Conservation (phyloP, 257 asterid genomes). For the Misopates orontium region DNA sequence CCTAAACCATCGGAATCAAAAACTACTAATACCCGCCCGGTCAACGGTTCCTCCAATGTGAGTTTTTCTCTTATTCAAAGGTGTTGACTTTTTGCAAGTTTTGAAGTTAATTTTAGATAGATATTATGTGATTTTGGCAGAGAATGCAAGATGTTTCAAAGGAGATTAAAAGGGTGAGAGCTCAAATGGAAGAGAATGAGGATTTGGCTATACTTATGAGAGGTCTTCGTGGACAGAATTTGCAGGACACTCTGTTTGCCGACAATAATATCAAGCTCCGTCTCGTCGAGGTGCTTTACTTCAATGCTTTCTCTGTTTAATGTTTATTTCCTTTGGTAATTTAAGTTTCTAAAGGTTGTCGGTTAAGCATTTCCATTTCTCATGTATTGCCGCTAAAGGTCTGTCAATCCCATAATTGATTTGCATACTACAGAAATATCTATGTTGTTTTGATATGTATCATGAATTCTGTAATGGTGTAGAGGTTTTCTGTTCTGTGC, state of each 20-base stretch:
- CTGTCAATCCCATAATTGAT: too few species aligned
- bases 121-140: constrained; percentile 39
- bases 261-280: constrained; percentile 83
- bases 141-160: constrained; percentile 88
- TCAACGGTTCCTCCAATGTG: constrained; percentile 76
- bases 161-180: constrained; percentile 94
- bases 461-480: too few species aligned
- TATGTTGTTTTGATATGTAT: too few species aligned
- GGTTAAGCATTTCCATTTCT: too few species aligned
- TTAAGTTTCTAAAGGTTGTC: too few species aligned
- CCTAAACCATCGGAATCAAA: constrained; percentile 63
- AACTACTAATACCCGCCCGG: constrained; percentile 46
- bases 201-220: constrained; percentile 82
- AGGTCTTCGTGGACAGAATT: constrained; percentile 96
- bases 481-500: too few species aligned
- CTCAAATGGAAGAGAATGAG: constrained; percentile 98
- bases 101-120: neutral
- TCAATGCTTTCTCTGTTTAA: neutral
- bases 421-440: too few species aligned
- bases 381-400: too few species aligned
- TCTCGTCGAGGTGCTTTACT: constrained; percentile 78
- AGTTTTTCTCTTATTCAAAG: constrained; percentile 23
- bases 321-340: neutral
- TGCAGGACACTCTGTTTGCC: constrained; percentile 78
- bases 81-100: neutral